A percentile compares a stretch with the other conserved stretches of the same genome.
Evolutionary conservation across 2,329 filamentous ascomycete species (phyloP).

Genomic region (Fragosphaeria purpurea): DNA sequence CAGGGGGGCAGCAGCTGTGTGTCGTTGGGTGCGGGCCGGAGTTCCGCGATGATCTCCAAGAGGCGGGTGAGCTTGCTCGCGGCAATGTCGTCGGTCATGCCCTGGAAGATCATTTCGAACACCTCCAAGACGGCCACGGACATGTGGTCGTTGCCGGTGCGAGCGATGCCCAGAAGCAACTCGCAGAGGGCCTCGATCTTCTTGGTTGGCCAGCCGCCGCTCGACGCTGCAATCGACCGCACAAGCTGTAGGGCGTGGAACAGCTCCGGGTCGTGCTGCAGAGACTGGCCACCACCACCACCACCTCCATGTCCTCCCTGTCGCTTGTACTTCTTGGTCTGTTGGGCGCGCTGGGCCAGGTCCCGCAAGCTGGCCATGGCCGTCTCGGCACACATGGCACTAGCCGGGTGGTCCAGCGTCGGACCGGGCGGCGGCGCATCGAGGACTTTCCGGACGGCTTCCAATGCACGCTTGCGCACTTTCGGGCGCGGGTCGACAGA

Average conservation of each 20-base stretch:
- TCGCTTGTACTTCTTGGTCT: constrained; percentile 61
- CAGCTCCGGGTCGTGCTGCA: constrained; percentile 63
- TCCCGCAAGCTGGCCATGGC: constrained; percentile 72
- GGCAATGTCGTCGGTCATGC: constrained; percentile 80
- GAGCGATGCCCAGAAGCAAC: constrained; percentile 76
- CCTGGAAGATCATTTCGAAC: constrained; percentile 92
- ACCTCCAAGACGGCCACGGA: constrained; percentile 95
- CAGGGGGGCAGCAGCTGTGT: constrained; percentile 90
- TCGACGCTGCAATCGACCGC: constrained; percentile 77
- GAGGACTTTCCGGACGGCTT: constrained; percentile 74
- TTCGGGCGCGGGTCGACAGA: constrained; percentile 84
- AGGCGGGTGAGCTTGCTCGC: constrained; percentile 83
- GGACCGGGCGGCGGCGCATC: constrained; percentile 82
- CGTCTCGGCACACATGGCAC: constrained; percentile 92
- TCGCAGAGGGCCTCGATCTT: constrained; percentile 92
- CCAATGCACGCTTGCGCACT: constrained; percentile 85
- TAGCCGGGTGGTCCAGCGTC: constrained; percentile 84
- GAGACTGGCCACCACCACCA: constrained; percentile 24
- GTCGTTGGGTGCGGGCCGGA: constrained; percentile 87
- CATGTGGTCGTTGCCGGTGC: constrained; percentile 87
- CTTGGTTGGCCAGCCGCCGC: constrained; percentile 90
- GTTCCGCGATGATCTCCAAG: constrained; percentile 81
- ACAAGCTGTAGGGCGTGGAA: constrained; percentile 90
- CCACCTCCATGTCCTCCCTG: constrained; percentile 15
- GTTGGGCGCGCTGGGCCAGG: constrained; percentile 51